Percentiles rank a stretch among this genome's conserved stretches.
phyloP scores from a whole-genome alignment of 306 rosid genomes.

The Erythrophleum fordii region DNA sequence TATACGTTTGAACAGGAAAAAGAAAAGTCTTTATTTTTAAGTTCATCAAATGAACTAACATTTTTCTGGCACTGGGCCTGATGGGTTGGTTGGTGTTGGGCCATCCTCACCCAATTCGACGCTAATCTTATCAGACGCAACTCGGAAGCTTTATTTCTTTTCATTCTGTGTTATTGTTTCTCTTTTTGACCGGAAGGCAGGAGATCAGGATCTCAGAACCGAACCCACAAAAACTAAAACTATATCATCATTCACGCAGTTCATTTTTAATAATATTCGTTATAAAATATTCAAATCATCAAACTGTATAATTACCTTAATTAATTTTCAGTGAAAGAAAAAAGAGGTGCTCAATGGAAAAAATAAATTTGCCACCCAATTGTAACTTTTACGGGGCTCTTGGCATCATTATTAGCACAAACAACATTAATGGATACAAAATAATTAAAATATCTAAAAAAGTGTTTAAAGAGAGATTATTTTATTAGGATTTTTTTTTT shows the following conservation, averaged over 20 bases:
- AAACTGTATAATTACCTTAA: not conserved
- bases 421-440: conserved; percentile 35
- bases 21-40: not conserved
- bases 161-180: conserved; percentile 20
- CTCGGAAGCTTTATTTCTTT: conserved; percentile 32
- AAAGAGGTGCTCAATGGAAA: not conserved
- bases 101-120: conserved; percentile 30
- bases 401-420: conserved; percentile 50
- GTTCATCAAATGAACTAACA: conserved; percentile 32
- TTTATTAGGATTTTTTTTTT: conserved; percentile 40
- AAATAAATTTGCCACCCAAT: not conserved
- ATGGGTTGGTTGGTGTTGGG: conserved; percentile 43
- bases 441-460: conserved; percentile 26
- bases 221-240: not conserved
- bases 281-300: not conserved
- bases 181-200: conserved; percentile 32
- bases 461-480: conserved; percentile 21
- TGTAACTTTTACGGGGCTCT: conserved; percentile 40
- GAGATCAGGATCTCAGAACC: conserved; percentile 36
- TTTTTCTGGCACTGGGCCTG: conserved; percentile 39
- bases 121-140: conserved; percentile 32
- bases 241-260: not conserved
- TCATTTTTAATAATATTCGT: conserved; percentile 5
- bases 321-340: not conserved
- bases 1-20: conserved; percentile 6